phyloP scores from a whole-genome alignment of 345 rosid genomes.

The Aquilaria malaccensis region DNA sequence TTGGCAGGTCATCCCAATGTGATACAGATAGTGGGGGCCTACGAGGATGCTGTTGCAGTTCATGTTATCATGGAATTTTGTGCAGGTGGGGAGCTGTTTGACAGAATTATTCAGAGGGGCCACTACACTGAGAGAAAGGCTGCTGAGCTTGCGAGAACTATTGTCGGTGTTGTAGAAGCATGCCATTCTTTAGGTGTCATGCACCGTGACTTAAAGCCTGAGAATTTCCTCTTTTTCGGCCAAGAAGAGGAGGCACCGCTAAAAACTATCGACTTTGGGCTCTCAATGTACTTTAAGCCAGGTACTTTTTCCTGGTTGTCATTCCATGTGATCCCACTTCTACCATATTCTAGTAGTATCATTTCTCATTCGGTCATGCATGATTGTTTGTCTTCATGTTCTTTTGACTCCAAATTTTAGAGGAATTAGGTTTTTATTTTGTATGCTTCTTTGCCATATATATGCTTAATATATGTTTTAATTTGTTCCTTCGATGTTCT shows the following conservation, averaged over 20 bases:
- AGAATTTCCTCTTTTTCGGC: slow-evolving; percentile 74
- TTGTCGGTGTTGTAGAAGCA: slow-evolving; percentile 81
- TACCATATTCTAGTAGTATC: not conserved
- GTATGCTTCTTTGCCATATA: not conserved
- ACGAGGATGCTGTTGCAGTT: slow-evolving; percentile 86
- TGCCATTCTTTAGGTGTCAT: slow-evolving; percentile 96
- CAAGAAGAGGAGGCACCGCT: slow-evolving; percentile 70
- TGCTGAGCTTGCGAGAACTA: slow-evolving; percentile 72
- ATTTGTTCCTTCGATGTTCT: too few species aligned
- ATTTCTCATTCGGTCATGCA: not conserved
- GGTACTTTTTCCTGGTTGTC: slow-evolving; percentile 26
- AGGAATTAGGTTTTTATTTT: not conserved
- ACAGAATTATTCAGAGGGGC: slow-evolving; percentile 85
- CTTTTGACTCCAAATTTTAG: not conserved
- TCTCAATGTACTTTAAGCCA: slow-evolving; percentile 89
- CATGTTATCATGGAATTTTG: slow-evolving; percentile 94
- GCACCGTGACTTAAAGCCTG: slow-evolving; percentile 98
- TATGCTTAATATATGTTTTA: not conserved
- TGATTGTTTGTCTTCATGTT: not conserved
- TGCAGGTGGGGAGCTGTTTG: slow-evolving; percentile 91
- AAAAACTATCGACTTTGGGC: slow-evolving; percentile 89
- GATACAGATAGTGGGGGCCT: slow-evolving; percentile 71
- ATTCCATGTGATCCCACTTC: not conserved
- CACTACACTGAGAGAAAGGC: slow-evolving; percentile 84
- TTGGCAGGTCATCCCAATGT: slow-evolving; percentile 87